These are phyloP conservation scores for Botryotinia calthae DNA, from an alignment of 2,329 filamentous ascomycete species.

Conservation along the genomic window DNA sequence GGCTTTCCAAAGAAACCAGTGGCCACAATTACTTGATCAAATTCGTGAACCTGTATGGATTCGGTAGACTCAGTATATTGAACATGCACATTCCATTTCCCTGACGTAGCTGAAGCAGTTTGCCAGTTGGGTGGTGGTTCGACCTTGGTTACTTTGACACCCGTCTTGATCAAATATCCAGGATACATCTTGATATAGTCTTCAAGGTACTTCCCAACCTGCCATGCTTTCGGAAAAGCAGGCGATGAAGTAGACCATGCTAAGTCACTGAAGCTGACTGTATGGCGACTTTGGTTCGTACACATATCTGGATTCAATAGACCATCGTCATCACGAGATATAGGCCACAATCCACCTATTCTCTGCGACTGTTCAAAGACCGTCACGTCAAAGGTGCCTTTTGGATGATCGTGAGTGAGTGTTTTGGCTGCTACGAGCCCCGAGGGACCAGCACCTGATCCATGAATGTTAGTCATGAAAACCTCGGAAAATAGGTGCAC, in stretches of 20 bases:
- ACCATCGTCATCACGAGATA: constrained; percentile 45
- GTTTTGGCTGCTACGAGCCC: constrained; percentile 71
- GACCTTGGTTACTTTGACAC: constrained; percentile 27
- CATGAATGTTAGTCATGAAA: background rate
- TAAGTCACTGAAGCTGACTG: constrained; percentile 69
- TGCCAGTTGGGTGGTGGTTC: constrained; percentile 15
- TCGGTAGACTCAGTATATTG: background rate
- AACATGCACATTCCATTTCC: constrained; percentile 30
- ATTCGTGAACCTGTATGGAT: constrained; percentile 39
- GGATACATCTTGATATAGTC: constrained; percentile 58
- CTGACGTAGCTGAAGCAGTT: background rate
- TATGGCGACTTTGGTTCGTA: constrained; percentile 74
- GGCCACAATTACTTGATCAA: constrained; percentile 70
- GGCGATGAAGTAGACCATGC: constrained; percentile 63
- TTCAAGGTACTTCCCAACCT: constrained; percentile 70
- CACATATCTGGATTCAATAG: constrained; percentile 65
- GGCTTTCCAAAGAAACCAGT: constrained; percentile 74
- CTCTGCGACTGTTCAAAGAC: constrained; percentile 65
- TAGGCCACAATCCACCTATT: constrained; percentile 77
- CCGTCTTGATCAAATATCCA: constrained; percentile 30
- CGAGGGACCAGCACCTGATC: constrained; percentile 64
- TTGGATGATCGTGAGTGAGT: constrained; percentile 58
- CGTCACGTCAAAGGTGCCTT: constrained; percentile 61
- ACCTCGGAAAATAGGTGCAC: background rate
- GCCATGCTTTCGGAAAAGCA: constrained; percentile 72